These are phyloP conservation scores for Russula sp. DNA, from an alignment of 768 basidiomycete genomes.

Conservation along the genomic window DNA sequence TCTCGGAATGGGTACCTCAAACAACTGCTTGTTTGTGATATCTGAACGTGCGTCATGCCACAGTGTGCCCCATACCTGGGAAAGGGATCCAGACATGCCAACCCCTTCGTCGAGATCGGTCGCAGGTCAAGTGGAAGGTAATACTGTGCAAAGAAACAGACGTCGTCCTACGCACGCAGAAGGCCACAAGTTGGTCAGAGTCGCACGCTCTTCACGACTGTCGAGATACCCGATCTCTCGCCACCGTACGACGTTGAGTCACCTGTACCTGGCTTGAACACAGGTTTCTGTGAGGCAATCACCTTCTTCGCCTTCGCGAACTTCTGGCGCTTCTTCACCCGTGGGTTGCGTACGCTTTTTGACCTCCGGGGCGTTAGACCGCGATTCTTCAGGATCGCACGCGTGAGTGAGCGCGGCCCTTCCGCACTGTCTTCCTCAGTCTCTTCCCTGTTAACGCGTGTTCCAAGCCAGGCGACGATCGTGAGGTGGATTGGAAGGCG, in stretches of 20 bases:
- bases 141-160: not conserved
- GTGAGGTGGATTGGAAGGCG: not conserved
- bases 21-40: not conserved
- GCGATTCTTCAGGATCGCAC: conserved; percentile 88
- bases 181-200: conserved; percentile 31
- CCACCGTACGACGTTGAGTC: conserved; percentile 76
- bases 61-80: not conserved
- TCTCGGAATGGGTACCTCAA: not conserved
- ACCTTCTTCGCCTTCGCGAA: conserved; percentile 96
- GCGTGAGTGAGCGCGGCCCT: conserved; percentile 84
- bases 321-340: conserved; percentile 91
- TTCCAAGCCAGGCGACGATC: not conserved
- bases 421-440: conserved; percentile 34
- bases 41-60: not conserved
- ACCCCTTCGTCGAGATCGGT: not conserved
- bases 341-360: conserved; percentile 90
- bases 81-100: not conserved
- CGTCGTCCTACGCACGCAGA: not conserved
- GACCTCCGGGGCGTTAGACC: conserved; percentile 87
- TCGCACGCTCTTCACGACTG: conserved; percentile 79
- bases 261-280: conserved; percentile 84
- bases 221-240: conserved; percentile 89
- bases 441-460: conserved; percentile 26
- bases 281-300: conserved; percentile 78
- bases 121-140: not conserved